Percentiles rank a stretch among this genome's conserved stretches.
Evolutionary conservation across 2,329 filamentous ascomycete species (phyloP).

Genomic region (Pyrenophora tritici-repentis): DNA sequence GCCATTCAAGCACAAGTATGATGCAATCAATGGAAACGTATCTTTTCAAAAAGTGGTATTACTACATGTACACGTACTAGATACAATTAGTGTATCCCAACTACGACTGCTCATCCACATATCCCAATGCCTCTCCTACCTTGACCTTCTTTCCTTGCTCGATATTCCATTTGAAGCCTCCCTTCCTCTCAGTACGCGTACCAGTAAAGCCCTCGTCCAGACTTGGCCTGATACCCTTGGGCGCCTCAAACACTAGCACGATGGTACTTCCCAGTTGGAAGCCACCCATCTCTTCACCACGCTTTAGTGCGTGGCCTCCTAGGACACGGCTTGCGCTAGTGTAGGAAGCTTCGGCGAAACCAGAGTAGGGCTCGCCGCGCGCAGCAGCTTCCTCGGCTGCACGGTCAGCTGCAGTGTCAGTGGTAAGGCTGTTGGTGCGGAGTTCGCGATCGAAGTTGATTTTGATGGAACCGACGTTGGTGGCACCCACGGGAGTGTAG

Average conservation of each 20-base stretch:
- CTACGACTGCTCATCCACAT: slow-evolving; percentile 58
- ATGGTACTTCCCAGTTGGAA: slow-evolving; percentile 96
- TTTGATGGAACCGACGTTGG: slow-evolving; percentile 95
- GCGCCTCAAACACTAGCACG: slow-evolving; percentile 95
- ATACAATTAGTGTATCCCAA: background rate
- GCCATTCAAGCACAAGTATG: no score
- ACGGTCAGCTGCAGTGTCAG: slow-evolving; percentile 87
- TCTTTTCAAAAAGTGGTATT: background rate
- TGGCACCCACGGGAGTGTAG: slow-evolving; percentile 93
- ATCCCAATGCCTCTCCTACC: slow-evolving; percentile 84
- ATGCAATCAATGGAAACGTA: no score
- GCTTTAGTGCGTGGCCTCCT: slow-evolving; percentile 78
- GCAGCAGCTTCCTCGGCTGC: slow-evolving; percentile 79
- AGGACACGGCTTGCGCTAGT: slow-evolving; percentile 75
- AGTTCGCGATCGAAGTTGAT: slow-evolving; percentile 97
- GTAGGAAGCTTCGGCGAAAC: slow-evolving; percentile 92
- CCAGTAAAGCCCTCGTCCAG: slow-evolving; percentile 63
- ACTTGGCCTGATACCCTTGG: slow-evolving; percentile 62
- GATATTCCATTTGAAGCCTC: slow-evolving; percentile 84
- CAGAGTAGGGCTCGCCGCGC: slow-evolving; percentile 81
- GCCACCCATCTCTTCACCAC: slow-evolving; percentile 96
- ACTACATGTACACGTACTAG: background rate
- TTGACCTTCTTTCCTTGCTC: slow-evolving; percentile 86
- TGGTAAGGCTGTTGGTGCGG: slow-evolving; percentile 87
- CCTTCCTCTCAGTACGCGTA: slow-evolving; percentile 53